Conservation (phyloP, 768 basidiomycete genomes). For the Zangia roseola region DNA sequence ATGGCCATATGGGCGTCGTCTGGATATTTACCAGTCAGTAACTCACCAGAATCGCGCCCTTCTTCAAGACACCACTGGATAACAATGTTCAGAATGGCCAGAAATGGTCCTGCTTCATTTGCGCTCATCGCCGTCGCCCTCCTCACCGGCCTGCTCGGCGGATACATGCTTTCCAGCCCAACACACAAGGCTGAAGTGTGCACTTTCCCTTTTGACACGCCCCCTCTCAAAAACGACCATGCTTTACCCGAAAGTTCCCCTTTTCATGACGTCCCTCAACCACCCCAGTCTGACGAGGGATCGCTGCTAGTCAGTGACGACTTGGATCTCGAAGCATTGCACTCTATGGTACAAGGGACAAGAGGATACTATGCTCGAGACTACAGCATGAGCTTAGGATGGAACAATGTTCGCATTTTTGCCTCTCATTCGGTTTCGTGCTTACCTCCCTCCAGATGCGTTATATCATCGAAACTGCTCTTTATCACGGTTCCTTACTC, state of each 20-base stretch:
- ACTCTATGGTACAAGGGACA: slow-evolving; percentile 35
- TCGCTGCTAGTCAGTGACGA: slow-evolving; percentile 20
- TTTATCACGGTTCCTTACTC: slow-evolving; percentile 42
- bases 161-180: slow-evolving; percentile 22
- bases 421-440: not conserved
- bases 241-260: not conserved
- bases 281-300: not conserved
- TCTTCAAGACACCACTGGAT: slow-evolving; percentile 4
- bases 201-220: slow-evolving; percentile 14
- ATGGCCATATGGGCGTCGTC: slow-evolving; percentile 13
- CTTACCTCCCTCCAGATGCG: slow-evolving; percentile 35
- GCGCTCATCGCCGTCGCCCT: slow-evolving; percentile 21
- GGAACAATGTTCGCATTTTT: slow-evolving; percentile 43
- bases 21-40: slow-evolving; percentile 23
- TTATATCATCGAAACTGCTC: slow-evolving; percentile 46
- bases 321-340: slow-evolving; percentile 32
- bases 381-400: slow-evolving; percentile 43
- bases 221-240: not conserved
- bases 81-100: slow-evolving; percentile 12
- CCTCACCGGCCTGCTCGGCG: slow-evolving; percentile 25
- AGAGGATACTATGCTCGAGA: slow-evolving; percentile 45
- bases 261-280: not conserved
- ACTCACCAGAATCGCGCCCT: slow-evolving; percentile 5
- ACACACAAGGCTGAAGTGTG: slow-evolving; percentile 18
- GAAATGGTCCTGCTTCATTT: slow-evolving; percentile 14